phyloP scores from a whole-genome alignment of 2,329 filamentous ascomycete species.

The Lachnellula arida region DNA sequence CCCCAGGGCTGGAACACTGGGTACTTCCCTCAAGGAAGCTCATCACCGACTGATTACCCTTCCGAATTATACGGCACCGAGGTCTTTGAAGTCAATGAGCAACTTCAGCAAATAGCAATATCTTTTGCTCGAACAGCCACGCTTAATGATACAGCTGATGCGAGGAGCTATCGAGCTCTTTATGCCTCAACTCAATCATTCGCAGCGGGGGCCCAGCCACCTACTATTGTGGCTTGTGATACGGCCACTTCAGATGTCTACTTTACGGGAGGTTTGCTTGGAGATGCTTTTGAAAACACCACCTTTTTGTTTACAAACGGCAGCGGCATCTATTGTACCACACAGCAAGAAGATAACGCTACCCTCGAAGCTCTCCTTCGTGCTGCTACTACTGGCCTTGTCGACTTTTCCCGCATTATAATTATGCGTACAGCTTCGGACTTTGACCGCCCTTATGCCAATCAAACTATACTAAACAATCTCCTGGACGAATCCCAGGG shows the following conservation, averaged over 20 bases:
- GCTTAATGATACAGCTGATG: constrained; percentile 45
- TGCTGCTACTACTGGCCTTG: constrained; percentile 47
- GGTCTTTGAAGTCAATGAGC: constrained; percentile 59
- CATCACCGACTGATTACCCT: constrained; percentile 49
- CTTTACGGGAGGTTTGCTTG: constrained; percentile 56
- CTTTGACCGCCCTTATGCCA: constrained; percentile 63
- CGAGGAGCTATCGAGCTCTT: constrained; percentile 47
- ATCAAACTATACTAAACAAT: constrained; percentile 51
- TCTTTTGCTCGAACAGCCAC: constrained; percentile 45
- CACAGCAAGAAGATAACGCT: constrained; percentile 67
- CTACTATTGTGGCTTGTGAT: constrained; percentile 59
- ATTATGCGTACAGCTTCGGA: constrained; percentile 63
- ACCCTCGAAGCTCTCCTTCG: constrained; percentile 60
- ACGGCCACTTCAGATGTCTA: constrained; percentile 68
- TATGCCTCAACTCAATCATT: constrained; percentile 36
- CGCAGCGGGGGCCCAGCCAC: constrained; percentile 39
- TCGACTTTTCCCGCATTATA: constrained; percentile 62
- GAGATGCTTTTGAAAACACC: constrained; percentile 58
- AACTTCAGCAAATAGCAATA: constrained; percentile 45
- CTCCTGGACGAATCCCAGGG: constrained; percentile 56
- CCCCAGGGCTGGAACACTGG: constrained; percentile 59
- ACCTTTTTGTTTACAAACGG: constrained; percentile 61
- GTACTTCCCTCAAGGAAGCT: constrained; percentile 59
- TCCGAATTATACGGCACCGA: constrained; percentile 59
- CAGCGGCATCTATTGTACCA: constrained; percentile 61